Base-by-base conservation (phyloP, 257 asterid species). In the Salvia hispanica region DNA sequence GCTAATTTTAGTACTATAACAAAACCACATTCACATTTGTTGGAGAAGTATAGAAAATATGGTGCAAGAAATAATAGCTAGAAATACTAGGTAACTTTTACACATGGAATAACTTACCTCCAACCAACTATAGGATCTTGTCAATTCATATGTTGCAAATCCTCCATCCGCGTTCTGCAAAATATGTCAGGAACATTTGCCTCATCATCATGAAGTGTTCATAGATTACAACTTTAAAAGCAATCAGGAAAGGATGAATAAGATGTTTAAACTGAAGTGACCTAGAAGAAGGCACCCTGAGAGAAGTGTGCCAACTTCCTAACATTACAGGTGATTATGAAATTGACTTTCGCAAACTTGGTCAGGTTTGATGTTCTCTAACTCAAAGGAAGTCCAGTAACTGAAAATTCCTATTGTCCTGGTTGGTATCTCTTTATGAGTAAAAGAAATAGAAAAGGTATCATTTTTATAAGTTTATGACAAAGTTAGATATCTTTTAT, bases 111-210 rank as follows among this genome's bases (percentile, higher is more conserved):
- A 56, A 54, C 62, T 55, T 83, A 94, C 99, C 98, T 94, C 99
- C 81, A 94, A 80, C 99, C 98, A 94, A 65, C 95, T 82, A 83
- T 94, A 94, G 73, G 99, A 94, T 80, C 99, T 83, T 72, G 99
- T 87, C 81, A 94, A 89, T 77, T 94, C 99, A 81, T 94, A 91
- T 39, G 99, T 88, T 72, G 99, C 99, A 74, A 87, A 86, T 68
- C 99, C 96, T 46, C 99, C 99, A 52, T 60, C 88, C 25, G 58
- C 60, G 61, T 94, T 94, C 98, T 94, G 96, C 73, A 74, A 65
- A 76, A 72, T 55, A 74, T 64, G 73, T 56, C 75, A 78, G 64
- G 74, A 75, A 80, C 50, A 72, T 60, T 43, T 61, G 53, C 54
- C 52, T 81, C 78, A 81, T 77, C 40, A 62, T 58, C 46, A 48